Conservation (phyloP, 1,284 basidiomycete genomes). For the Agroathelia rolfsii region DNA sequence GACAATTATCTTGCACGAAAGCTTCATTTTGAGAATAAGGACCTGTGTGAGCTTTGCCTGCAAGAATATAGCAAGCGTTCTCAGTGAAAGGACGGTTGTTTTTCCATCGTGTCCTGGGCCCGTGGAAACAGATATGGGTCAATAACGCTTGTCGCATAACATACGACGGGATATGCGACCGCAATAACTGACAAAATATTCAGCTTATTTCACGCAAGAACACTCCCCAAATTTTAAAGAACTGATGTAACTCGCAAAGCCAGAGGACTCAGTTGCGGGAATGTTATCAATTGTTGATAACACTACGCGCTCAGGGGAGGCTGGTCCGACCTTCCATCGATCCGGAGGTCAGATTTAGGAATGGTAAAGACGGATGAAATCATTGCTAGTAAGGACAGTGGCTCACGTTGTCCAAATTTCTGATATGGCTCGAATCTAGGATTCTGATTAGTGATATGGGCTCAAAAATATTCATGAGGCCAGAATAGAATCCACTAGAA, state of each 20-base stretch:
- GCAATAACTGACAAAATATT: background rate
- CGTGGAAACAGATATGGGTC: background rate
- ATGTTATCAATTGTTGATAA: background rate
- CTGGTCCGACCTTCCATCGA: no score
- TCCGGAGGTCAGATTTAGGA: no score
- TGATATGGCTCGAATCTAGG: no score
- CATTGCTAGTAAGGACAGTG: no score
- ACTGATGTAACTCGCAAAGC: background rate
- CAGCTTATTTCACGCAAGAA: background rate
- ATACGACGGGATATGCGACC: background rate
- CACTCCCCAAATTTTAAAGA: background rate
- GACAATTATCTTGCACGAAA: slow-evolving; percentile 1
- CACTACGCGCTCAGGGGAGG: background rate
- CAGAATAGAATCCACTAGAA: no score
- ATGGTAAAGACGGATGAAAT: no score
- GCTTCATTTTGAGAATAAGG: slow-evolving; percentile 1
- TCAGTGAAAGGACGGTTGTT: background rate
- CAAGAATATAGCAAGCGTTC: background rate
- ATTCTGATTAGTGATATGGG: no score
- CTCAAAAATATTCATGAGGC: no score
- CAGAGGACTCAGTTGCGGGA: background rate
- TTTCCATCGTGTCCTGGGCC: background rate
- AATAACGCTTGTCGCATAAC: background rate
- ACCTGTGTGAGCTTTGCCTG: background rate
- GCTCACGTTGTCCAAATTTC: no score